Conservation (phyloP, 2,329 filamentous ascomycete species). For the Cordyceps fumosorosea region DNA sequence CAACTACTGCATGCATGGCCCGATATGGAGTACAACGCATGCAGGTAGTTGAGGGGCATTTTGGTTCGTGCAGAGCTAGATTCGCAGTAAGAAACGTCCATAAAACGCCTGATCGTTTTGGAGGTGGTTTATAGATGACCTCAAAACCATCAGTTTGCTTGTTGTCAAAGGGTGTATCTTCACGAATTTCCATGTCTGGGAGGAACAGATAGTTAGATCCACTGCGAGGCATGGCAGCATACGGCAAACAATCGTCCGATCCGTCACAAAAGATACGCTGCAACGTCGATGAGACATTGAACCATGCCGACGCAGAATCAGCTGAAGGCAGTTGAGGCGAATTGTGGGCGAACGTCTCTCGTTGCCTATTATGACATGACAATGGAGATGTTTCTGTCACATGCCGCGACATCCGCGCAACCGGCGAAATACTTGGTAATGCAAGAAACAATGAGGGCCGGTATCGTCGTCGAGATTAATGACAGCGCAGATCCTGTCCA, state of each 20-base stretch:
- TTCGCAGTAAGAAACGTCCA: too few species aligned
- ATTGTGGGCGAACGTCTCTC: neutral
- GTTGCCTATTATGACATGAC: neutral
- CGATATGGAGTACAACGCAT: too few species aligned
- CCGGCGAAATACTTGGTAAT: neutral
- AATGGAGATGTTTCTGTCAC: neutral
- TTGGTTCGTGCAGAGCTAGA: too few species aligned
- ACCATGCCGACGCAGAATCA: neutral
- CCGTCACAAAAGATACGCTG: neutral
- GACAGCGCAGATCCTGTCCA: neutral
- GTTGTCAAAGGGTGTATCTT: neutral
- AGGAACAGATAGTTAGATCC: neutral
- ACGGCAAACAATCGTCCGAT: neutral
- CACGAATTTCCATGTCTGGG: neutral
- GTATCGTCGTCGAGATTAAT: neutral
- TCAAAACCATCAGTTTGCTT: neutral
- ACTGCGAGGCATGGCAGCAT: neutral
- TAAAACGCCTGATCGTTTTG: too few species aligned
- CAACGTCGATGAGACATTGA: neutral
- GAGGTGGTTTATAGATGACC: too few species aligned
- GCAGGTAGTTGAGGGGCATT: too few species aligned
- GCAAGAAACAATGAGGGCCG: neutral
- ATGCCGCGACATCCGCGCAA: neutral
- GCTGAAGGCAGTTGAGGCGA: neutral
- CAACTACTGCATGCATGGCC: too few species aligned